phyloP scores from a whole-genome alignment of 2,329 filamentous ascomycete genomes.

The Pestalotiopsis sp. region DNA sequence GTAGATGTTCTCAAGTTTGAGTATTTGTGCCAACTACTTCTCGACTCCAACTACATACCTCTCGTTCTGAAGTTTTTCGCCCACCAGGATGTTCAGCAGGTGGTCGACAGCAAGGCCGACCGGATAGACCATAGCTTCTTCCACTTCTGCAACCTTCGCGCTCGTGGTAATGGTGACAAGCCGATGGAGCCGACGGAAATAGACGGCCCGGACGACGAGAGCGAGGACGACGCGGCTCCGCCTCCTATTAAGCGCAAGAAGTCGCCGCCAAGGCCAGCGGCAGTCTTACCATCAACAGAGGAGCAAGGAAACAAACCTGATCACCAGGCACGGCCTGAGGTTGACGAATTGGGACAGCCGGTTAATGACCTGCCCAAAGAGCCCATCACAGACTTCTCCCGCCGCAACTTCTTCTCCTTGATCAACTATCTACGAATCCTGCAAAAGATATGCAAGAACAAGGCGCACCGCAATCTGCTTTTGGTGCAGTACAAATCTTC shows the following conservation, averaged over 20 bases:
- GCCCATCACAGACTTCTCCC: slow-evolving; percentile 87
- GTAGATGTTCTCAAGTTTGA: slow-evolving; percentile 93
- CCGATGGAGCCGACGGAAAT: slow-evolving; percentile 30
- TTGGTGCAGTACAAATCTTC: slow-evolving; percentile 95
- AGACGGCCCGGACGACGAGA: slow-evolving; percentile 46
- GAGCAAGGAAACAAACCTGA: slow-evolving; percentile 30
- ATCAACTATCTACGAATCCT: slow-evolving; percentile 96
- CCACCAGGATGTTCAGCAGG: slow-evolving; percentile 89
- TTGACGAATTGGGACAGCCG: slow-evolving; percentile 88
- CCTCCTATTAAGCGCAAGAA: slow-evolving; percentile 74
- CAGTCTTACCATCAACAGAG: slow-evolving; percentile 27
- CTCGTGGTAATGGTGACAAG: slow-evolving; percentile 29
- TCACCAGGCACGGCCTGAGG: slow-evolving; percentile 54
- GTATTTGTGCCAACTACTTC: slow-evolving; percentile 87
- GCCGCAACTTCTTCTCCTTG: slow-evolving; percentile 90
- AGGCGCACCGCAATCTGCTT: slow-evolving; percentile 90
- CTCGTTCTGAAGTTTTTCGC: slow-evolving; percentile 92
- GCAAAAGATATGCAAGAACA: slow-evolving; percentile 96
- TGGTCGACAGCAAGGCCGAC: slow-evolving; percentile 84
- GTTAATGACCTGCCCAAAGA: slow-evolving; percentile 68
- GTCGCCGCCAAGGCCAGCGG: slow-evolving; percentile 43
- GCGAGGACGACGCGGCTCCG: slow-evolving; percentile 79
- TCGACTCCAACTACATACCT: slow-evolving; percentile 95
- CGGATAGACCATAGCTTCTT: slow-evolving; percentile 87
- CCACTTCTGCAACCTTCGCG: slow-evolving; percentile 72